Percentiles rank a stretch among this genome's conserved stretches.
Evolutionary conservation across 1,284 basidiomycete species (phyloP).

Genomic region (Pseudozyma hubeiensis): DNA sequence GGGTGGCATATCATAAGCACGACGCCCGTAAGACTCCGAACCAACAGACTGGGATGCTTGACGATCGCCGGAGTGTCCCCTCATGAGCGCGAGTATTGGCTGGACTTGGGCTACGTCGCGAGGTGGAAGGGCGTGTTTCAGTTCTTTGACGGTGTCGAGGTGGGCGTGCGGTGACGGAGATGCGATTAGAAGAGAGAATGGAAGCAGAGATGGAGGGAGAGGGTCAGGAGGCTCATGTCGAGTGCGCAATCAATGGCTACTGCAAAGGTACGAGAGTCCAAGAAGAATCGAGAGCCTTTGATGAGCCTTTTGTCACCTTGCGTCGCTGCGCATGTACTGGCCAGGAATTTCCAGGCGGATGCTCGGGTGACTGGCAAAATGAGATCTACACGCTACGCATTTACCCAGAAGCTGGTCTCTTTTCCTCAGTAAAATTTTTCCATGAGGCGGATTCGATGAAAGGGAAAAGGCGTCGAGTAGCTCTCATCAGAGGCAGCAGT

Average conservation of each 20-base stretch:
- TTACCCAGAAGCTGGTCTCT: too few relatives aligned
- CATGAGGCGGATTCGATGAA: too few relatives aligned
- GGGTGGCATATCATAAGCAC: not conserved
- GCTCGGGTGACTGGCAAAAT: too few relatives aligned
- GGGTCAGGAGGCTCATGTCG: too few relatives aligned
- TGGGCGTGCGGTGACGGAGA: not conserved
- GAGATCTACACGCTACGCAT: too few relatives aligned
- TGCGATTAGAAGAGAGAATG: not conserved
- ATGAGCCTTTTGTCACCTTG: constrained; percentile 11
- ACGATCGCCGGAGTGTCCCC: not conserved
- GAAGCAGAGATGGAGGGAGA: not conserved
- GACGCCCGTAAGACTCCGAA: not conserved
- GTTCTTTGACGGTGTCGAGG: not conserved
- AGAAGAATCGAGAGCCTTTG: not conserved
- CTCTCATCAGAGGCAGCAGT: too few relatives aligned
- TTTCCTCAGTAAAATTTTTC: too few relatives aligned
- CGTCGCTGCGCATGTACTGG: constrained; percentile 10
- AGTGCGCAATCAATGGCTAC: too few relatives aligned
- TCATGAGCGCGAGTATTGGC: not conserved
- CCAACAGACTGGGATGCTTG: not conserved
- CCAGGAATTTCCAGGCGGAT: too few relatives aligned
- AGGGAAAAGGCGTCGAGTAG: too few relatives aligned
- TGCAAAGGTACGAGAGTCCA: not conserved
- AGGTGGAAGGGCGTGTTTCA: too few relatives aligned
- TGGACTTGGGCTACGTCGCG: too few relatives aligned